A percentile compares a stretch with the other conserved stretches of the same genome.
phyloP scores from a whole-genome alignment of 2,329 filamentous ascomycete species.

The Ilyonectria robusta region DNA sequence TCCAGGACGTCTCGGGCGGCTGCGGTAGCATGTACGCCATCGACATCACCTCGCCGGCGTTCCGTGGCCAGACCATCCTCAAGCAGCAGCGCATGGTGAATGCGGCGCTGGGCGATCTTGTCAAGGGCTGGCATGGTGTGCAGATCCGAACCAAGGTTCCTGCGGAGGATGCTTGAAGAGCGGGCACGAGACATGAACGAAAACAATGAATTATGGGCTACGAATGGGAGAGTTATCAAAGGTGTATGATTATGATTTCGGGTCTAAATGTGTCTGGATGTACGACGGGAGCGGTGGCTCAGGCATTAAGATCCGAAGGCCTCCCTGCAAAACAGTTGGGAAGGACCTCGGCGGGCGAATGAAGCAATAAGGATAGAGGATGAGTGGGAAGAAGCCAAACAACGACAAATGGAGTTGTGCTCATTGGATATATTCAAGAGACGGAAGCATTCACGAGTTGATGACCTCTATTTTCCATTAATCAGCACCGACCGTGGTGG shows the following conservation, averaged over 20 bases:
- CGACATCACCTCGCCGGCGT: slow-evolving; percentile 79
- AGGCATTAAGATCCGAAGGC: neutral
- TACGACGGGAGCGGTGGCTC: neutral
- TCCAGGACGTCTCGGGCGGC: slow-evolving; percentile 86
- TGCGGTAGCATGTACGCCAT: slow-evolving; percentile 92
- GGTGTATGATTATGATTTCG: neutral
- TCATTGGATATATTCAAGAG: too few species aligned
- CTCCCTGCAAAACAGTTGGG: neutral
- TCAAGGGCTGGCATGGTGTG: slow-evolving; percentile 87
- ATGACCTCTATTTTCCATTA: neutral
- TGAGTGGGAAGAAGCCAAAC: neutral
- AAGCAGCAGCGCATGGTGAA: slow-evolving; percentile 90
- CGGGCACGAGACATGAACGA: neutral
- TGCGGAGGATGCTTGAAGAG: slow-evolving; percentile 33
- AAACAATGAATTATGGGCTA: neutral
- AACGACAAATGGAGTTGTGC: neutral
- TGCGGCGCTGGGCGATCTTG: slow-evolving; percentile 78
- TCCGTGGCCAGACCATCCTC: slow-evolving; percentile 79
- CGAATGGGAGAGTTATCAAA: neutral
- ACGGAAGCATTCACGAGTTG: neutral
- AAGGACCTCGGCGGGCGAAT: neutral
- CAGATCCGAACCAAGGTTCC: slow-evolving; percentile 79
- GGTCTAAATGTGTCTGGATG: too few species aligned
- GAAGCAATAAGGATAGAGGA: neutral
- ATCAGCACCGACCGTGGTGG: neutral